Evolutionary conservation across 768 basidiomycete species (phyloP), one percentile per base, ranked within the genome.

Genomic region (Suillus weaverae): DNA sequence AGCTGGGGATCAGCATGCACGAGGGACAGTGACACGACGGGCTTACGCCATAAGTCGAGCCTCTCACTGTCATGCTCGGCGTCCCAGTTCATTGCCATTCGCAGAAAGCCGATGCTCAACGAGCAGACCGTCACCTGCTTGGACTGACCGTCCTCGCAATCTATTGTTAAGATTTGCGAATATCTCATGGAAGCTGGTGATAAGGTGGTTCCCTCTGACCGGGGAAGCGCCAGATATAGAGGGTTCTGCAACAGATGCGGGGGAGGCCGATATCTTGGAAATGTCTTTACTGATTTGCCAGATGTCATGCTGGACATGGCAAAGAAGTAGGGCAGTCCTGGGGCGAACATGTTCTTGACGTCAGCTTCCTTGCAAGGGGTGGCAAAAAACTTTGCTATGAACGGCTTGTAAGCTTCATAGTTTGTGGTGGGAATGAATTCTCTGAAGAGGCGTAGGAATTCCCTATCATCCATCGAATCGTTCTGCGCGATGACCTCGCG

Each of bases 401-500:
- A 73, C 1, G 72, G 72, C 38, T 66, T 65, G 60, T 70, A 72
- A 26, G 68, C 22, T 33, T 71, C 72, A 14, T 72, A 73, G 26
- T 30, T 43, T 3, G 70, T 73, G 39, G 71, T 43, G 32, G 72
- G 72, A 41, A 73, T 38, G 35, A 51, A 65, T 38, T 57, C 60
- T 33, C 70, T 65, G 63, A 66, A 72, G 43, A 22, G 50, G 53
- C 66, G 59, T 35, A 71, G n/a, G 51, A 73, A 65, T 2, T 61
- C 41, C n/a, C 8, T 33, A 41, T 63, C 57, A 14, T 59, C 54
- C 55, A 35, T 56, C 7, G 55, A 26, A 33, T 36, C 14, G 13
- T 16, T 56, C 14, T 56, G 55, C 14, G 35, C n/a, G 3, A 64
- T 13, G 11, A 22, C 44, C 16, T 62, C 33, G 9, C 48, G 60